A percentile compares a stretch with the other conserved stretches of the same genome.
Evolutionary conservation across 768 basidiomycete genomes (phyloP).

Genomic region (Suillus plorans): DNA sequence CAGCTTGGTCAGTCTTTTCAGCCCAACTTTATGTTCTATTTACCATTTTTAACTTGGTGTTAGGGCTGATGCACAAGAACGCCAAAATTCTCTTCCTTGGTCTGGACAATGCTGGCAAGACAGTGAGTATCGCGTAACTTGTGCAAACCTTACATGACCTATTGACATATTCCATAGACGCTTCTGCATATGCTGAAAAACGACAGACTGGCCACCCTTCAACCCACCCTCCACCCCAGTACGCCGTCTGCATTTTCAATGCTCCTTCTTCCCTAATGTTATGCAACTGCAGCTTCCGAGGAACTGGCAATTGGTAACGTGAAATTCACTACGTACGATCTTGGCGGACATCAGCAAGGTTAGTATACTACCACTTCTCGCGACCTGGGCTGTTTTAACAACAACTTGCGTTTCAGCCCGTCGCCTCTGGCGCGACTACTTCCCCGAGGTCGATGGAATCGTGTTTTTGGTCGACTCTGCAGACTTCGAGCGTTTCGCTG

Average conservation of each 20-base stretch:
- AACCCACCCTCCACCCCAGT: slow-evolving; percentile 99
- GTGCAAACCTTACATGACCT: neutral
- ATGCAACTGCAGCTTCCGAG: slow-evolving; percentile 74
- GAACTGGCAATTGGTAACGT: slow-evolving; percentile 98
- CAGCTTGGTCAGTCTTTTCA: slow-evolving; percentile 70
- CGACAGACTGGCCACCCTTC: slow-evolving; percentile 93
- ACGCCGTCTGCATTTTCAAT: slow-evolving; percentile 26
- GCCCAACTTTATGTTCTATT: slow-evolving; percentile 6
- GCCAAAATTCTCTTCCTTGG: slow-evolving; percentile 99
- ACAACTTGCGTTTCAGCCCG: slow-evolving; percentile 54
- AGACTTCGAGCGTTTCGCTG: slow-evolving; percentile 93
- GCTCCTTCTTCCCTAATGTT: slow-evolving; percentile 5
- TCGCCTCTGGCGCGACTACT: slow-evolving; percentile 99
- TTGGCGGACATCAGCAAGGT: slow-evolving; percentile 98
- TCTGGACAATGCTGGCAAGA: slow-evolving; percentile 99
- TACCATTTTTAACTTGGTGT: slow-evolving; percentile 1
- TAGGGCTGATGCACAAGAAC: slow-evolving; percentile 94
- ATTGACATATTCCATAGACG: slow-evolving; percentile 52
- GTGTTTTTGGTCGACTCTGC: slow-evolving; percentile 98
- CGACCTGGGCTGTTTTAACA: neutral
- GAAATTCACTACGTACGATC: slow-evolving; percentile 98
- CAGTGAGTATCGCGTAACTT: slow-evolving; percentile 50
- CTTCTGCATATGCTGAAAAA: slow-evolving; percentile 99
- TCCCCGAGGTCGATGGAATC: slow-evolving; percentile 99
- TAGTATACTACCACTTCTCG: slow-evolving; percentile 18